phyloP scores from a whole-genome alignment of 306 rosid species.

The Cyamopsis tetragonoloba region DNA sequence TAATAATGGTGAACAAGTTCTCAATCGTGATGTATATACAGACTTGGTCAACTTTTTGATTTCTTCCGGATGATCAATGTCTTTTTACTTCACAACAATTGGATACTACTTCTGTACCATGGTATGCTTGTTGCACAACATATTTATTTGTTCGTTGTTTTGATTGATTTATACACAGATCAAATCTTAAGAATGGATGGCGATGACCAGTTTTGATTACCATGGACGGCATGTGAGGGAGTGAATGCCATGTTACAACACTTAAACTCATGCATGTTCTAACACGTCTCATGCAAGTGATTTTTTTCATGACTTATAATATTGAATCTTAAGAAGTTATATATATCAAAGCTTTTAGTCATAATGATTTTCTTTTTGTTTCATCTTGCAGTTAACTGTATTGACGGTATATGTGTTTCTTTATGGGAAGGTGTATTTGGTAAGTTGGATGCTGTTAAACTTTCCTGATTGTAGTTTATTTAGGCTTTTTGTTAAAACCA shows the following conservation, averaged over 20 bases:
- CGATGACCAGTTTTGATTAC: background rate
- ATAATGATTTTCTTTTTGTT: conserved; percentile 1
- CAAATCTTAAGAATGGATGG: background rate
- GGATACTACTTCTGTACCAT: conserved; percentile 89
- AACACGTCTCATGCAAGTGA: background rate
- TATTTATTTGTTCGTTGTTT: too few species aligned
- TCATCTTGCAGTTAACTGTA: conserved; percentile 81
- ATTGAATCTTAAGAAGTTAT: background rate
- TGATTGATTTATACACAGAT: background rate
- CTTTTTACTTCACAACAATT: conserved; percentile 85
- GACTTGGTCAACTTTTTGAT: conserved; percentile 96
- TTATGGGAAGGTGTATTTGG: conserved; percentile 81
- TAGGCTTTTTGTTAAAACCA: background rate
- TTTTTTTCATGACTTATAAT: background rate
- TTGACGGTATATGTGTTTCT: conserved; percentile 79
- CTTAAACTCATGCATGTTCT: background rate
- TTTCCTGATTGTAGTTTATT: background rate
- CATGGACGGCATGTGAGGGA: background rate
- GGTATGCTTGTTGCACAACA: conserved; percentile 43
- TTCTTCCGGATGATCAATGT: conserved; percentile 96
- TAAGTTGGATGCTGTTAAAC: conserved; percentile 38
- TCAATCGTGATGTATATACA: conserved; percentile 92
- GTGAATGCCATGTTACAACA: background rate
- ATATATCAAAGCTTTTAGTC: conserved; percentile 3
- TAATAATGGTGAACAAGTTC: conserved; percentile 97